Conservation (phyloP, 2,329 filamentous ascomycete species). For the Colletotrichum ledebouriae region DNA sequence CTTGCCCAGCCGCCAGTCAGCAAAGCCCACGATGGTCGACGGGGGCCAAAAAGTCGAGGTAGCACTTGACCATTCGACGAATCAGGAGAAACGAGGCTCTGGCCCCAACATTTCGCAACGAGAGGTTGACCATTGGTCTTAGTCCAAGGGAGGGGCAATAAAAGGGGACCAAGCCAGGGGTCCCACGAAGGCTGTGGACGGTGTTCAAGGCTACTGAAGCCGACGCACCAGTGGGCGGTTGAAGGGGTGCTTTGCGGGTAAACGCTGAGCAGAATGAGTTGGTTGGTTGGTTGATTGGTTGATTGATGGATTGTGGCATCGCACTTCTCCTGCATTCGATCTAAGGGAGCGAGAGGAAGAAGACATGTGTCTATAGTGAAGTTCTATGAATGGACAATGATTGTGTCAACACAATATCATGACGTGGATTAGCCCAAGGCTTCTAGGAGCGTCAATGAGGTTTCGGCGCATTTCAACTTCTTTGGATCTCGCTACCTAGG, state of each 20-base stretch:
- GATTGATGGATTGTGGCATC: slow-evolving; percentile 10
- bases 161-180: slow-evolving; percentile 17
- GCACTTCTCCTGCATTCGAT: neutral
- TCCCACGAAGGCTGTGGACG: slow-evolving; percentile 7
- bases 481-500: too few species aligned
- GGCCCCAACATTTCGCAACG: slow-evolving; percentile 13
- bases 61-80: slow-evolving; percentile 20
- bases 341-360: neutral
- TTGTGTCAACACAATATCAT: too few species aligned
- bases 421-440: too few species aligned
- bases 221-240: neutral
- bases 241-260: neutral
- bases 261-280: neutral
- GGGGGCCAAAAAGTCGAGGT: slow-evolving; percentile 23
- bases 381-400: too few species aligned
- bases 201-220: neutral
- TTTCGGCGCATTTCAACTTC: too few species aligned
- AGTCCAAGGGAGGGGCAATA: neutral
- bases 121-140: slow-evolving; percentile 1
- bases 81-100: slow-evolving; percentile 11
- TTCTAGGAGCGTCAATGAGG: too few species aligned
- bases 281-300: slow-evolving; percentile 10
- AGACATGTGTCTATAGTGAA: neutral
- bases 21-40: slow-evolving; percentile 21
- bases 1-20: slow-evolving; percentile 20